Percentiles rank a stretch among this genome's conserved stretches.
Evolutionary conservation across 2,329 filamentous ascomycete genomes (phyloP).

Genomic region (Aspergillus caelatus): DNA sequence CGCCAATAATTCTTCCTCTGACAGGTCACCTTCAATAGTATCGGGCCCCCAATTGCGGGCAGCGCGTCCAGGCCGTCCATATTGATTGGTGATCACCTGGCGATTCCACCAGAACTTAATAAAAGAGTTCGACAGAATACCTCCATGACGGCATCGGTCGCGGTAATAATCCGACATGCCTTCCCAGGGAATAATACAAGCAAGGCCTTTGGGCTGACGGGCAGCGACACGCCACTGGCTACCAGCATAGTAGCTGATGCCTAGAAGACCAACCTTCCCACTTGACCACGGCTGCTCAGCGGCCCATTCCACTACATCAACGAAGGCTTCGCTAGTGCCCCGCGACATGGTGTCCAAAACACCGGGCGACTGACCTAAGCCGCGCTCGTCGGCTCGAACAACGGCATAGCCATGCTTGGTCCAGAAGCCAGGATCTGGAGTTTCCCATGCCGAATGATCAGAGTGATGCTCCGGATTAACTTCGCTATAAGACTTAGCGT

Average conservation of each 20-base stretch:
- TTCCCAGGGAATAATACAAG: conserved; percentile 59
- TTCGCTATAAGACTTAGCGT: conserved; percentile 54
- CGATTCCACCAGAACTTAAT: conserved; percentile 69
- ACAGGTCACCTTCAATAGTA: conserved; percentile 45
- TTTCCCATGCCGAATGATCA: conserved; percentile 61
- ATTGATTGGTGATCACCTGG: conserved; percentile 69
- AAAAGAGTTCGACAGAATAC: conserved; percentile 62
- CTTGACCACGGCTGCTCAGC: conserved; percentile 54
- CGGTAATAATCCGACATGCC: conserved; percentile 61
- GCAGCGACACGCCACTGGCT: conserved; percentile 60
- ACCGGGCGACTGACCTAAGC: conserved; percentile 56
- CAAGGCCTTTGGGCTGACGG: conserved; percentile 53
- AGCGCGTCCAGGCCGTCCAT: conserved; percentile 58
- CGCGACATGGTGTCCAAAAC: conserved; percentile 57
- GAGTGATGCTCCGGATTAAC: conserved; percentile 59
- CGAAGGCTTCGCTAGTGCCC: conserved; percentile 56
- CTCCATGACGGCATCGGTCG: conserved; percentile 63
- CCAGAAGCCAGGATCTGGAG: conserved; percentile 61
- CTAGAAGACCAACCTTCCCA: conserved; percentile 55
- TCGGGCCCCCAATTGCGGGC: conserved; percentile 57
- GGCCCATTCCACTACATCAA: conserved; percentile 57
- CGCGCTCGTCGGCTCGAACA: conserved; percentile 58
- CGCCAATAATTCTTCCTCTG: conserved; percentile 35
- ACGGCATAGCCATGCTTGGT: conserved; percentile 58
- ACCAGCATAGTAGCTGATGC: conserved; percentile 57